Base-by-base conservation (phyloP, 257 asterid species). In the Solanum arcanum region DNA sequence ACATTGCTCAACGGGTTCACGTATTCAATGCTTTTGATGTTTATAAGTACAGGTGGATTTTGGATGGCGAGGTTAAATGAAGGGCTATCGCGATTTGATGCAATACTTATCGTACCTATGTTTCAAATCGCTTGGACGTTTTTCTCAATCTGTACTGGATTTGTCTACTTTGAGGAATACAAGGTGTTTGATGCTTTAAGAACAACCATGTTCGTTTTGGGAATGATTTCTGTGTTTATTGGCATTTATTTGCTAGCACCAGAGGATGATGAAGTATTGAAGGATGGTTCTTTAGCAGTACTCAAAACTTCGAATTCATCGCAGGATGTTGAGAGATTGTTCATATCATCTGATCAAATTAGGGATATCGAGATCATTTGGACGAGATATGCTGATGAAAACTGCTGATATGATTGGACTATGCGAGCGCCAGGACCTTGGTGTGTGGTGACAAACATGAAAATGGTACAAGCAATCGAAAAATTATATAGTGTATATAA, bases 91-190 rank as follows among this genome's bases (percentile, higher is more conserved):
- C 93, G 94, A 84, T 96, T 95, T 88, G 99, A 96, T 89, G 98
- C 98, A 80, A 96, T 95, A 87, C 97, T 95, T 88, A 96, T 96
- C 49, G 99, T 96, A 87, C 99, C 99, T 76, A 96, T 96, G 99
- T 95, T 96, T 91, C 99, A 96, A 93, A 95, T 96, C 77, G 96
- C 94, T 86, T 96, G 99, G 99, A 96, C 99, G 5, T 94, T 94
- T 89, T 96, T 95, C 92, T 96, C 99, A 81, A 95, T 96, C 90
- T 94, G 98, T 94, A 96, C 98, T 91, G 99, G 99, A 93, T 96
- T 96, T 91, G 92, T 95, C 64, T 96, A 96, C 88, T 96, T 96
- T 90, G 98, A 94, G 91, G 99, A 96, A 90, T 96, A 94, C 92
- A 97, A 94, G 98, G 98, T 95, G 42, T 94, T 96, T 88, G 98